Conservation (phyloP, 805 yeast species). For the Metschnikowia henanensis region DNA sequence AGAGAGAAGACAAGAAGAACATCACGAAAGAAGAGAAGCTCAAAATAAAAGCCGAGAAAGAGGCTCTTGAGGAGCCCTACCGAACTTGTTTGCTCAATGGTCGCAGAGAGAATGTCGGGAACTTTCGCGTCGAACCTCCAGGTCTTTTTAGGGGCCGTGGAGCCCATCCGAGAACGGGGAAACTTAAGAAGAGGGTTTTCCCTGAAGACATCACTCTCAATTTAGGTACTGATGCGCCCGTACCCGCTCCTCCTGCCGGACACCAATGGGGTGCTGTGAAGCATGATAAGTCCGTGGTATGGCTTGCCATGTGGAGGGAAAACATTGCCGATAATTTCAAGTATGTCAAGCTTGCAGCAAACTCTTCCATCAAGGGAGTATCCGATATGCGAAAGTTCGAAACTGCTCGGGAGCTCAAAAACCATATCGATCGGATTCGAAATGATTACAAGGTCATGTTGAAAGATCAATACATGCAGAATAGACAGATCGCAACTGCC, state of each 20-base stretch:
- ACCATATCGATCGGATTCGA: constrained; percentile 71
- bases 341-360: constrained; percentile 90
- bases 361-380: constrained; percentile 86
- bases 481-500: constrained; percentile 91
- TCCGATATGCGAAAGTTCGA: constrained; percentile 91
- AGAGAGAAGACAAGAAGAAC: constrained; percentile 70
- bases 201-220: constrained; percentile 92
- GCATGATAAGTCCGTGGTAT: constrained; percentile 87
- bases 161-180: constrained; percentile 95
- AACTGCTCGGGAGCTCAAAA: constrained; percentile 82
- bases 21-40: constrained; percentile 76
- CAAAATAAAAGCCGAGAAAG: constrained; percentile 66
- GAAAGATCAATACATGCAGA: constrained; percentile 74
- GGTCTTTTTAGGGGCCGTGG: constrained; percentile 96
- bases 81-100: constrained; percentile 83
- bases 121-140: constrained; percentile 94
- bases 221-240: constrained; percentile 64
- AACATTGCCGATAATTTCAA: constrained; percentile 81
- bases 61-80: constrained; percentile 73
- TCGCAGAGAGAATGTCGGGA: constrained; percentile 88
- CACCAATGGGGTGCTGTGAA: constrained; percentile 88
- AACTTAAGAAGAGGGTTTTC: constrained; percentile 75
- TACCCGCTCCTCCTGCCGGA: constrained; percentile 85
- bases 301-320: constrained; percentile 98
- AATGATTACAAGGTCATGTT: constrained; percentile 69